Conservation (phyloP, 2,329 filamentous ascomycete genomes). For the Stenocarpella maydis region DNA sequence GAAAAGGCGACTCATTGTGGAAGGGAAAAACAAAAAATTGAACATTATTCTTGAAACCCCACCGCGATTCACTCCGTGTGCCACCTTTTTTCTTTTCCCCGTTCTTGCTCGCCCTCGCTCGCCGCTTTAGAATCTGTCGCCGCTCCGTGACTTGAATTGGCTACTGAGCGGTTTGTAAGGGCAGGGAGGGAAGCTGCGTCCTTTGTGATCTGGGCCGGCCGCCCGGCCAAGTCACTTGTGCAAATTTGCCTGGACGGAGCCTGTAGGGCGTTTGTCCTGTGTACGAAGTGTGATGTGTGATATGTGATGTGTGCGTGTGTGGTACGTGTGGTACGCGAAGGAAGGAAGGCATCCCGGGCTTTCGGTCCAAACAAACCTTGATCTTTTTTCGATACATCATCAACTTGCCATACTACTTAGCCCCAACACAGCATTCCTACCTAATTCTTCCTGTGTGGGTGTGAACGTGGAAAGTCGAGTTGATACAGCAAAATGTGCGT, state of each 20-base stretch:
- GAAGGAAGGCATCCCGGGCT: not conserved
- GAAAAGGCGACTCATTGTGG: not conserved
- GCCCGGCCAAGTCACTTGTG: not conserved
- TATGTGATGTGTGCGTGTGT: no score
- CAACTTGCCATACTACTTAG: no score
- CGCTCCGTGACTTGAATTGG: not conserved
- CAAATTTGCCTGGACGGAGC: not conserved
- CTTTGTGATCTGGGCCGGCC: not conserved
- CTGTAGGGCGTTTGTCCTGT: not conserved
- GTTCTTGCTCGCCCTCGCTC: not conserved
- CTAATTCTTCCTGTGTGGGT: no score
- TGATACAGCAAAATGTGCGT: no score
- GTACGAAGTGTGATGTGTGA: not conserved
- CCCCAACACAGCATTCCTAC: no score
- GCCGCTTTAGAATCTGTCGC: not conserved
- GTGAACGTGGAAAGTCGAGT: no score
- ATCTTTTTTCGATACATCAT: no score
- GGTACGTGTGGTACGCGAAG: not conserved
- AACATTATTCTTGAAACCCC: constrained; percentile 20
- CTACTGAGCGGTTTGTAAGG: not conserved
- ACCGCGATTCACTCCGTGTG: constrained; percentile 2
- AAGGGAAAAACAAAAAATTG: not conserved
- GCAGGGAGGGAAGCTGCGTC: no score
- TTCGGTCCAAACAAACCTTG: constrained; percentile 1
- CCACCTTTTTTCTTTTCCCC: not conserved